Evolutionary conservation across 2,329 filamentous ascomycete species (phyloP).

Genomic region (Aspergillus sp.): DNA sequence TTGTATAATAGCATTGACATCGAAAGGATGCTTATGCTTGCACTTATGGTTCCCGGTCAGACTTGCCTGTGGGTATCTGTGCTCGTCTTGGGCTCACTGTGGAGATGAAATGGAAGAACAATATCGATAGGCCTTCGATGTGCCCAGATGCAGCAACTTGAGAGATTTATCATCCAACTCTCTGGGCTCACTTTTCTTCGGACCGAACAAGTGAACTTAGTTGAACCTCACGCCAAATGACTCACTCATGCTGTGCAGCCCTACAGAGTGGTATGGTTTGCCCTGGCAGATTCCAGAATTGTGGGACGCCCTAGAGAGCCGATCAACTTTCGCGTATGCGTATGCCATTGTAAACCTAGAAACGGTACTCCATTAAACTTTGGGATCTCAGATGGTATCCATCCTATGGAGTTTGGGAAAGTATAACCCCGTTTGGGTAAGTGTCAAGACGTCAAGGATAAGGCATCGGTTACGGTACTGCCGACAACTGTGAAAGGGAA

Average conservation of each 20-base stretch:
- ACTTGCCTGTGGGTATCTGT: neutral
- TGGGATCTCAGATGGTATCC: neutral
- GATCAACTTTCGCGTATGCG: neutral
- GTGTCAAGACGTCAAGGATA: neutral
- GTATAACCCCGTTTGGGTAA: neutral
- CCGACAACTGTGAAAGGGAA: neutral
- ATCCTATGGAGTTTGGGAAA: neutral
- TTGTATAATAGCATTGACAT: neutral
- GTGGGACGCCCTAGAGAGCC: neutral
- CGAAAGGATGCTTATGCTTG: neutral
- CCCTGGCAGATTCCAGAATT: neutral
- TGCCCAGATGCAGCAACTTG: neutral
- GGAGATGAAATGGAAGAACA: neutral
- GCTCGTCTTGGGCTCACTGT: neutral
- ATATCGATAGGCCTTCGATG: neutral
- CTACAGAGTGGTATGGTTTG: neutral
- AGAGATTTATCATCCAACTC: neutral
- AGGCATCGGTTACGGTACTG: neutral
- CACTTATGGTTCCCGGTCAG: neutral
- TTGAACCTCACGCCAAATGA: neutral
- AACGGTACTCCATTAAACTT: neutral
- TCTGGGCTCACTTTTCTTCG: neutral
- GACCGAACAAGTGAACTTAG: neutral
- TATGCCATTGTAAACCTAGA: neutral
- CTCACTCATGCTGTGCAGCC: conserved; percentile 1